Conservation (phyloP, 768 basidiomycete species). For the Tricholoma sp. region DNA sequence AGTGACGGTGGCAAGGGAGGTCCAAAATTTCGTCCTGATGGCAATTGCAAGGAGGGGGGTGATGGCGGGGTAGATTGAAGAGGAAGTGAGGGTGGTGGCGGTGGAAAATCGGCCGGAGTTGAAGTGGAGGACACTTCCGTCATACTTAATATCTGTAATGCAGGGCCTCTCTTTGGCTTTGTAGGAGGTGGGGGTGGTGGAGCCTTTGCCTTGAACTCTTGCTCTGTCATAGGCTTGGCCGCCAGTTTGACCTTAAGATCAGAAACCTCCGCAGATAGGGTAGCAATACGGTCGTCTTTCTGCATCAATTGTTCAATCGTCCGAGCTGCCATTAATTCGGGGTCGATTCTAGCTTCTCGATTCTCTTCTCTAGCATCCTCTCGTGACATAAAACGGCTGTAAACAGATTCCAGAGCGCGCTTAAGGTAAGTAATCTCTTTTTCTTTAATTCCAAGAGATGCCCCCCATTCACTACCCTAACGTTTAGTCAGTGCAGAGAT, state of each 20-base stretch:
- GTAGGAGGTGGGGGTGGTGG: constrained; percentile 63
- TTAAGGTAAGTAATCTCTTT: constrained; percentile 77
- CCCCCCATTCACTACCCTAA: constrained; percentile 54
- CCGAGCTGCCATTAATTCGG: constrained; percentile 62
- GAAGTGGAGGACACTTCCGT: constrained; percentile 3
- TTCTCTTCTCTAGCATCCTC: constrained; percentile 45
- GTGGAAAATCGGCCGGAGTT: constrained; percentile 4
- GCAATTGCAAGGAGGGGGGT: constrained; percentile 21
- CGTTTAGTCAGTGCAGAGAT: neutral
- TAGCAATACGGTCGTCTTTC: constrained; percentile 61
- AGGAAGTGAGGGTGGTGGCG: constrained; percentile 24
- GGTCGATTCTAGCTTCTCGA: constrained; percentile 51
- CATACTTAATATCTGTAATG: neutral
- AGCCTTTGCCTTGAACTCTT: constrained; percentile 64
- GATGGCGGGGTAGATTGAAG: constrained; percentile 18
- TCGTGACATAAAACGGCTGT: constrained; percentile 64
- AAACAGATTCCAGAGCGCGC: constrained; percentile 83
- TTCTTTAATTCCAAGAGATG: constrained; percentile 44
- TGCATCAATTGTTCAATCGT: constrained; percentile 64
- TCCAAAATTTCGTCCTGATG: constrained; percentile 6
- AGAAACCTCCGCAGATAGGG: constrained; percentile 45
- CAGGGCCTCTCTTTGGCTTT: constrained; percentile 25
- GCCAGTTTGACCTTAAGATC: constrained; percentile 47
- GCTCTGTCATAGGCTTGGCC: constrained; percentile 55
- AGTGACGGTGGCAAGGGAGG: constrained; percentile 32